Percentiles rank a stretch among this genome's conserved stretches.
phyloP scores from a whole-genome alignment of 2,329 filamentous ascomycete genomes.

The Talaromyces sp. region DNA sequence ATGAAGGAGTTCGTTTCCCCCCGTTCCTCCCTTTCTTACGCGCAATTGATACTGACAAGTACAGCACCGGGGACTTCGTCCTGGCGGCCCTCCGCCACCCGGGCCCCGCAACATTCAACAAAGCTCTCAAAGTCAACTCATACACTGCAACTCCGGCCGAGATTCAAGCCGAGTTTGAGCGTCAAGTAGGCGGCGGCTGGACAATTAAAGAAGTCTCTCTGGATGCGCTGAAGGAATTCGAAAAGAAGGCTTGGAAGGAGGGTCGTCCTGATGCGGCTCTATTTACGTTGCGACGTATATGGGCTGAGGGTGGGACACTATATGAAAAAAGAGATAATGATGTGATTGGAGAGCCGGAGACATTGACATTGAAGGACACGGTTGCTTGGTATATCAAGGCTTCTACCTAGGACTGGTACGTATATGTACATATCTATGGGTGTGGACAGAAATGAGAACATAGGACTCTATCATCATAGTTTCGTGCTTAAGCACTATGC shows the following conservation, averaged over 20 bases:
- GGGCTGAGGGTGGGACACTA: slow-evolving; percentile 68
- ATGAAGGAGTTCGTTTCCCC: slow-evolving; percentile 62
- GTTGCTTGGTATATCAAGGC: slow-evolving; percentile 32
- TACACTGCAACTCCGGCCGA: slow-evolving; percentile 64
- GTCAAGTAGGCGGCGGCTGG: slow-evolving; percentile 61
- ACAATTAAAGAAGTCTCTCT: slow-evolving; percentile 52
- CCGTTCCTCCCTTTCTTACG: background rate
- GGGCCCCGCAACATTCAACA: slow-evolving; percentile 48
- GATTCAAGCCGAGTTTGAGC: slow-evolving; percentile 66
- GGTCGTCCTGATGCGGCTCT: slow-evolving; percentile 52
- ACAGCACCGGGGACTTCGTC: slow-evolving; percentile 64
- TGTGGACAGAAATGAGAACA: background rate
- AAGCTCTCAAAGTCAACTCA: slow-evolving; percentile 65
- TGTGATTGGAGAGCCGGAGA: slow-evolving; percentile 52
- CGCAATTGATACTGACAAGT: background rate
- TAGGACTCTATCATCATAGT: background rate
- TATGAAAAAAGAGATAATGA: slow-evolving; percentile 68
- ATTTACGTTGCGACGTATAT: slow-evolving; percentile 65
- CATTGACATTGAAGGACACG: slow-evolving; percentile 53
- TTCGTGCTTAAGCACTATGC: background rate
- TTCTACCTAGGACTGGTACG: background rate
- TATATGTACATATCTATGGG: background rate
- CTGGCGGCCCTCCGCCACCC: slow-evolving; percentile 61
- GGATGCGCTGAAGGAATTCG: slow-evolving; percentile 53
- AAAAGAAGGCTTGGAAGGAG: slow-evolving; percentile 58